phyloP scores from a whole-genome alignment of 1,284 basidiomycete genomes.

The Cystobasidium sp. region DNA sequence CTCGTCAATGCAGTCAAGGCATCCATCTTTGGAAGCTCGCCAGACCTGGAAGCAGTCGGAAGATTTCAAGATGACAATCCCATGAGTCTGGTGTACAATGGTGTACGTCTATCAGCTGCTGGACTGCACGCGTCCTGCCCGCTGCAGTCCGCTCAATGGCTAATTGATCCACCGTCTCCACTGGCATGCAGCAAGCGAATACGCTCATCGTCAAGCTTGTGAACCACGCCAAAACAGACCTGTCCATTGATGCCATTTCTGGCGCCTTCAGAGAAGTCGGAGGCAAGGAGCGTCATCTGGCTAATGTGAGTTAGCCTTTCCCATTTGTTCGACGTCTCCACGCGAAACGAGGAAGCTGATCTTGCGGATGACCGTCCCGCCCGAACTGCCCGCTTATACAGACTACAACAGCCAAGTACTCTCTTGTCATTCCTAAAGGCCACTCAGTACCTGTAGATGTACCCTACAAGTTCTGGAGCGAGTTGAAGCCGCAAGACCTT shows the following conservation, averaged over 20 bases:
- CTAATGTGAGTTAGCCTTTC: constrained; percentile 42
- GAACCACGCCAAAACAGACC: constrained; percentile 46
- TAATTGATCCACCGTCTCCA: neutral
- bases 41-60: constrained; percentile 32
- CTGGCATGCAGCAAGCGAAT: constrained; percentile 43
- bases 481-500: constrained; percentile 51
- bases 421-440: constrained; percentile 29
- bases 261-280: constrained; percentile 47
- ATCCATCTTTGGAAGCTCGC: constrained; percentile 38
- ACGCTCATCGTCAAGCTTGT: constrained; percentile 45
- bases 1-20: constrained; percentile 19
- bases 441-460: constrained; percentile 15
- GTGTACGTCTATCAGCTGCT: constrained; percentile 15
- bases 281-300: constrained; percentile 46
- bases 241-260: constrained; percentile 44
- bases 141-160: neutral
- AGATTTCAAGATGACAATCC: constrained; percentile 40
- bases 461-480: constrained; percentile 43
- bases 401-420: constrained; percentile 34
- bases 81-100: constrained; percentile 41
- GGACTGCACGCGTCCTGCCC: neutral
- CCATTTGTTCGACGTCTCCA: neutral
- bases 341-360: neutral
- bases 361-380: neutral
- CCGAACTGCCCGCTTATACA: neutral